phyloP scores from a whole-genome alignment of 2,329 filamentous ascomycete genomes.

The Dactylellina sp. region DNA sequence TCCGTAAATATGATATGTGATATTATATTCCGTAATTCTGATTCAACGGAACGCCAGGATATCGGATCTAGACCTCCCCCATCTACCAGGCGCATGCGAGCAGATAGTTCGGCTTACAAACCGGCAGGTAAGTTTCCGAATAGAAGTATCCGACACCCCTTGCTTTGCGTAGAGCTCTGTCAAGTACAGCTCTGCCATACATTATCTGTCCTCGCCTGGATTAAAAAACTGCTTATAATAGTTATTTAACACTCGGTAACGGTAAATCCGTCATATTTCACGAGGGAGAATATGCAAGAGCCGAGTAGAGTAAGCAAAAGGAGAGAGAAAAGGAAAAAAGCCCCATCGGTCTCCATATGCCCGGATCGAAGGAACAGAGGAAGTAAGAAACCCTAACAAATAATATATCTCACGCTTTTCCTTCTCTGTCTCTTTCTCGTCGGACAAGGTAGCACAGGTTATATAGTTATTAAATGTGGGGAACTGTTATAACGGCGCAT shows the following conservation, averaged over 20 bases:
- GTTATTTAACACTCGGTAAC: too few relatives aligned
- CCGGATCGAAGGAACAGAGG: slow-evolving; percentile 42
- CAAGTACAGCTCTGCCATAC: too few relatives aligned
- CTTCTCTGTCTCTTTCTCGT: too few relatives aligned
- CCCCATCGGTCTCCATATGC: slow-evolving; percentile 33
- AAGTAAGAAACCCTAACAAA: slow-evolving; percentile 13
- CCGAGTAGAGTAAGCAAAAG: background rate
- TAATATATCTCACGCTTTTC: too few relatives aligned
- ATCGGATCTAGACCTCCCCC: background rate
- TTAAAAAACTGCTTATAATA: too few relatives aligned
- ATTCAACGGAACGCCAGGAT: background rate
- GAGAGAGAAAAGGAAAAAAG: slow-evolving; percentile 5
- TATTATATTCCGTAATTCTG: slow-evolving; percentile 14
- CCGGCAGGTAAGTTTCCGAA: background rate
- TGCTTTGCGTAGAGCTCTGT: too few relatives aligned
- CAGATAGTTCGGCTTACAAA: slow-evolving; percentile 6
- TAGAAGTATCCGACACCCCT: slow-evolving; percentile 6
- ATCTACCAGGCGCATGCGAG: background rate
- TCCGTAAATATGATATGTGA: slow-evolving; percentile 3
- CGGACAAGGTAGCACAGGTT: background rate
- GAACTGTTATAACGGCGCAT: slow-evolving; percentile 23
- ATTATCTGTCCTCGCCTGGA: too few relatives aligned
- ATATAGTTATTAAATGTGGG: slow-evolving; percentile 13
- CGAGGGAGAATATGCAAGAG: too few relatives aligned
- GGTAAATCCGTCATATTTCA: too few relatives aligned